Conservation (phyloP, 2,329 filamentous ascomycete species). For the Trichoderma oligosporum region DNA sequence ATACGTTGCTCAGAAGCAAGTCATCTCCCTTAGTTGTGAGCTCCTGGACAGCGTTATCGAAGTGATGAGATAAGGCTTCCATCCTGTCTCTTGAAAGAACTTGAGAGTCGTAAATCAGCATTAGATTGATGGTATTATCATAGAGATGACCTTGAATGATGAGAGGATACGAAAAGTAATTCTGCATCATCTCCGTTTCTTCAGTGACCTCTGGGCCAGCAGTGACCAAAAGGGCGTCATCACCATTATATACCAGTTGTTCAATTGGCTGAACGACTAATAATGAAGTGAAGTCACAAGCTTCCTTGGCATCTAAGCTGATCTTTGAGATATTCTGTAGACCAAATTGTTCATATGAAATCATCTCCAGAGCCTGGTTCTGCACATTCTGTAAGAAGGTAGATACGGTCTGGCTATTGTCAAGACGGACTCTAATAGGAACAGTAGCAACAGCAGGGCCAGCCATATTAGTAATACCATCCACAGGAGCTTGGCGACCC, state of each 20-base stretch:
- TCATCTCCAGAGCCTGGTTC: neutral
- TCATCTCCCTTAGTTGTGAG: neutral
- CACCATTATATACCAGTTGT: neutral
- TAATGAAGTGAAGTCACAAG: constrained; percentile 29
- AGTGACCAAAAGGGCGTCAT: neutral
- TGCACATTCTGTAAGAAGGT: constrained; percentile 22
- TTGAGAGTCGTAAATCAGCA: constrained; percentile 3
- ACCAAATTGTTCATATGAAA: constrained; percentile 24
- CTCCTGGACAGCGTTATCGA: constrained; percentile 1
- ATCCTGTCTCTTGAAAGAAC: constrained; percentile 1
- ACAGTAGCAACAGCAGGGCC: constrained; percentile 33
- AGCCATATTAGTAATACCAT: constrained; percentile 27
- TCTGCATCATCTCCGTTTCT: neutral
- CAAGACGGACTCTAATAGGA: constrained; percentile 25
- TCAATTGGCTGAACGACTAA: constrained; percentile 27
- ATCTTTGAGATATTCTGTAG: constrained; percentile 24
- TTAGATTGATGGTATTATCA: neutral
- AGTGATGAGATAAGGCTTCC: constrained; percentile 4
- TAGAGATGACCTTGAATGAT: constrained; percentile 11
- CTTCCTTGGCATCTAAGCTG: constrained; percentile 20
- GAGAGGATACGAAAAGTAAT: constrained; percentile 16
- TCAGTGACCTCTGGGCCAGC: neutral
- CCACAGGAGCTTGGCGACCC: constrained; percentile 29
- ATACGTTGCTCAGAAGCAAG: neutral
- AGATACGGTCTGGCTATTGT: constrained; percentile 14